Conservation (phyloP, 2,329 filamentous ascomycete species). For the Colletotrichum liriopes region DNA sequence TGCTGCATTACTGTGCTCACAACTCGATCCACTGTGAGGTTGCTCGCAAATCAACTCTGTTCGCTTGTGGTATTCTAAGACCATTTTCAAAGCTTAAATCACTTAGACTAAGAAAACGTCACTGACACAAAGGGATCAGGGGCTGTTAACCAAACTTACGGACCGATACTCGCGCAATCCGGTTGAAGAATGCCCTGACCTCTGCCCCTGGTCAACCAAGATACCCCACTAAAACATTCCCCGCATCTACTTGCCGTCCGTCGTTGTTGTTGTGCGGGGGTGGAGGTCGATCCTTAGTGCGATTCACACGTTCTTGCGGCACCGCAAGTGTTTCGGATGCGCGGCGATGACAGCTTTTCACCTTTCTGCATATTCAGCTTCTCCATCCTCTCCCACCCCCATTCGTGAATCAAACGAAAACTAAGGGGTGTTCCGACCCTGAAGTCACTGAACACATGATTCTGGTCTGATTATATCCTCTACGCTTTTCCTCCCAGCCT, state of each 20-base stretch:
- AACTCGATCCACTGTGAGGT: background rate
- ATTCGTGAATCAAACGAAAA: background rate
- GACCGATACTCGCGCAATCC: slow-evolving; percentile 1
- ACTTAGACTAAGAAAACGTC: background rate
- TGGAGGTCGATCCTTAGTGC: slow-evolving; percentile 17
- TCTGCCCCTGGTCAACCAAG: background rate
- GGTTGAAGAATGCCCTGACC: slow-evolving; percentile 15
- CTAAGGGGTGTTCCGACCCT: slow-evolving; percentile 21
- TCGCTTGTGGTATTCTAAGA: background rate
- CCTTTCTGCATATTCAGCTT: slow-evolving; percentile 20
- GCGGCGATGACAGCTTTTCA: slow-evolving; percentile 23
- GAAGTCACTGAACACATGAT: slow-evolving; percentile 18
- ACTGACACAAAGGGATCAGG: slow-evolving; percentile 1
- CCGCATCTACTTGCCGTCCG: slow-evolving; percentile 34
- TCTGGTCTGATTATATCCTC: background rate
- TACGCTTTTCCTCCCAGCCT: background rate
- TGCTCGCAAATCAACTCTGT: background rate
- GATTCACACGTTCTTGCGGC: slow-evolving; percentile 31
- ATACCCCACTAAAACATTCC: slow-evolving; percentile 25
- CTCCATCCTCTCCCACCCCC: background rate
- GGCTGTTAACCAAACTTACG: slow-evolving; percentile 21
- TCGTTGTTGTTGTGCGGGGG: slow-evolving; percentile 30
- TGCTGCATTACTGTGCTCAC: background rate
- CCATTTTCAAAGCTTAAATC: background rate
- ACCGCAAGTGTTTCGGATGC: slow-evolving; percentile 32